Evolutionary conservation across 2,329 filamentous ascomycete species (phyloP).

Genomic region (Fusarium sp.): DNA sequence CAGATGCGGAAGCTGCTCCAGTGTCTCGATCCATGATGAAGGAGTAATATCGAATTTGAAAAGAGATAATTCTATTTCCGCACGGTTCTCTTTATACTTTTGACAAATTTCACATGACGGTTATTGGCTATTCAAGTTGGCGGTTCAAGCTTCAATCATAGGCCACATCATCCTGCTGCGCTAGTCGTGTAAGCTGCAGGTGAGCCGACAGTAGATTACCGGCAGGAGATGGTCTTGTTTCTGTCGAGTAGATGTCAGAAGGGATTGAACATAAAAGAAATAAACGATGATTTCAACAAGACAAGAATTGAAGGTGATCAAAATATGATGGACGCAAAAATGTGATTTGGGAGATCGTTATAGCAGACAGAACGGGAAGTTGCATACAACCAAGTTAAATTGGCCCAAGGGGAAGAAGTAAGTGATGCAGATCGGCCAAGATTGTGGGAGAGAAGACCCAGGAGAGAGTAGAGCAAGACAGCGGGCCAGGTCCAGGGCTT

Average conservation of each 20-base stretch:
- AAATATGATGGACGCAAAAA: conserved; percentile 3
- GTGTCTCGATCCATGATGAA: conserved; percentile 40
- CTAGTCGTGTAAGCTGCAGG: conserved; percentile 17
- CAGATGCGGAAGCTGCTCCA: conserved; percentile 21
- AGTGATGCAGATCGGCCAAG: conserved; percentile 17
- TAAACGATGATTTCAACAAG: conserved; percentile 15
- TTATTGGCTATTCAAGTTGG: conserved; percentile 15
- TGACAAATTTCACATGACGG: conserved; percentile 41
- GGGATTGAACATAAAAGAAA: conserved; percentile 1
- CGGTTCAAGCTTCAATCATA: conserved; percentile 15
- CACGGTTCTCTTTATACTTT: conserved; percentile 13
- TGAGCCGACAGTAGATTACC: conserved; percentile 9
- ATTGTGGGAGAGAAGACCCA: conserved; percentile 13
- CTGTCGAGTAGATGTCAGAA: conserved; percentile 21
- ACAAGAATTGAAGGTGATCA: background rate
- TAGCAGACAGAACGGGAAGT: conserved; percentile 15
- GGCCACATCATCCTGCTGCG: conserved; percentile 17
- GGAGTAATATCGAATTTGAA: background rate
- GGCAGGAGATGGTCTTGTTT: conserved; percentile 5
- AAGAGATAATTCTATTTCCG: conserved; percentile 28
- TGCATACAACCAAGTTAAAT: conserved; percentile 13
- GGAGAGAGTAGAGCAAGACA: conserved; percentile 18
- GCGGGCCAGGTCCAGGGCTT: conserved; percentile 3
- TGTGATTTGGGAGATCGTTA: conserved; percentile 2
- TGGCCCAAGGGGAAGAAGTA: background rate